Percentiles rank a stretch among this genome's conserved stretches.
Conservation (phyloP, 208 protist genomes). For the Wallacemonas rigidus region DNA sequence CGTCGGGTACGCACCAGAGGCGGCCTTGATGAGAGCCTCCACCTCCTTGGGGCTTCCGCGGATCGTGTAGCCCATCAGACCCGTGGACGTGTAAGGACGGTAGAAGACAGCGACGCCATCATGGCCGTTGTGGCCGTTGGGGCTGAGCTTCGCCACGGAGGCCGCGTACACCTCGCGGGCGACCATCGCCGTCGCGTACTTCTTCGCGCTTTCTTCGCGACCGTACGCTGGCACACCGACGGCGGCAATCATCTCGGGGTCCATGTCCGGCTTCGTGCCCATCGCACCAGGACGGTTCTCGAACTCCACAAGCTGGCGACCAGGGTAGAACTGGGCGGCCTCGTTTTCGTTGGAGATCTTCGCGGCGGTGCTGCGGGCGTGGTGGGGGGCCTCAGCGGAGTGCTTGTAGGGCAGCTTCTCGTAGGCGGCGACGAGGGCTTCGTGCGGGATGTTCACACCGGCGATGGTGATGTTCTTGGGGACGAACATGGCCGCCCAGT, state of each 20-base stretch:
- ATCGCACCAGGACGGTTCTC: constrained; percentile 73
- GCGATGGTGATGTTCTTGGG: constrained; percentile 73
- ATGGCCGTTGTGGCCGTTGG: constrained; percentile 31
- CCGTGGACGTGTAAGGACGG: constrained; percentile 73
- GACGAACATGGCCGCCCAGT: constrained; percentile 69
- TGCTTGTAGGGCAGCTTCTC: constrained; percentile 77
- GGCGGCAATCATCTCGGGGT: constrained; percentile 73
- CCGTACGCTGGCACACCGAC: constrained; percentile 64
- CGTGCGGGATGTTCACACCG: constrained; percentile 83
- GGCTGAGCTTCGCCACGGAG: constrained; percentile 32
- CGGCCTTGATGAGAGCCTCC: constrained; percentile 32
- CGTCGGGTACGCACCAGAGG: constrained; percentile 43
- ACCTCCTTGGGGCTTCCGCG: constrained; percentile 55
- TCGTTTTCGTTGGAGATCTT: constrained; percentile 57
- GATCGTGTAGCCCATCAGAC: constrained; percentile 79
- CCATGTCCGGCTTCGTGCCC: constrained; percentile 86
- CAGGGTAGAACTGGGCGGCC: constrained; percentile 76
- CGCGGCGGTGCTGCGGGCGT: constrained; percentile 36
- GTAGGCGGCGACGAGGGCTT: constrained; percentile 78
- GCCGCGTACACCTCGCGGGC: constrained; percentile 63
- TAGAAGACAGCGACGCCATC: constrained; percentile 70
- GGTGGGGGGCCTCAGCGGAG: constrained; percentile 71
- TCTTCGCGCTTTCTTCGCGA: constrained; percentile 46
- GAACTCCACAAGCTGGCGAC: constrained; percentile 54
- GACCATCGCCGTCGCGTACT: constrained; percentile 72